phyloP scores from a whole-genome alignment of 306 rosid species.

The Potentilla sterilis region DNA sequence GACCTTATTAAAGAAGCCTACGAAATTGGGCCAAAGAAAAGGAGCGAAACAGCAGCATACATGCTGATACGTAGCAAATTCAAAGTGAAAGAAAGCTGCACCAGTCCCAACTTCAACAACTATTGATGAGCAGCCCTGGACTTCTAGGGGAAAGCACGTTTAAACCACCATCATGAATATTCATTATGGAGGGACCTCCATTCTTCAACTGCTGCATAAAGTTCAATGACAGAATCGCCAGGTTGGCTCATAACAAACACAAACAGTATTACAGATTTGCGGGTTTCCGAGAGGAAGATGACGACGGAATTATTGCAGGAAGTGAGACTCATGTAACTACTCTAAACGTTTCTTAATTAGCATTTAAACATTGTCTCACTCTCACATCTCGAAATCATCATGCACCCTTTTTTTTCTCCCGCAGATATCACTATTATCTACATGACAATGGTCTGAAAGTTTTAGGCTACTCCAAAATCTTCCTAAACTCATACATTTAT shows the following conservation, averaged over 20 bases:
- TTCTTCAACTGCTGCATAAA: not conserved
- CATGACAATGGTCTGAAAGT: too few relatives aligned
- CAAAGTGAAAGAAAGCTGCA: not conserved
- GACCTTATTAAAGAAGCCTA: not conserved
- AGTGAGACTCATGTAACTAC: not conserved
- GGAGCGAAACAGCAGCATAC: not conserved
- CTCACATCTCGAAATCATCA: too few relatives aligned
- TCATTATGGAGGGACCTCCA: not conserved
- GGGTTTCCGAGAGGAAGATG: not conserved
- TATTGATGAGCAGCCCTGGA: not conserved
- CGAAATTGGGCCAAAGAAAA: not conserved
- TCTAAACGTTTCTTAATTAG: not conserved
- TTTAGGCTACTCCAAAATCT: too few relatives aligned
- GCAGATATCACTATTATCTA: too few relatives aligned
- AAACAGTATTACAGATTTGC: not conserved
- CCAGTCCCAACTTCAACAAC: not conserved
- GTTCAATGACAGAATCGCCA: not conserved
- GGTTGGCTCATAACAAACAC: not conserved
- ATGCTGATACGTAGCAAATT: not conserved
- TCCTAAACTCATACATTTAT: too few relatives aligned
- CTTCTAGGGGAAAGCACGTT: not conserved
- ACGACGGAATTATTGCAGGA: not conserved
- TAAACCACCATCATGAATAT: not conserved
- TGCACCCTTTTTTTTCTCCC: too few relatives aligned
- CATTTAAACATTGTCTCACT: not conserved